These are phyloP conservation scores for Colletotrichum neosansevieriae DNA, from an alignment of 2,329 filamentous ascomycete genomes.

Conservation along the genomic window DNA sequence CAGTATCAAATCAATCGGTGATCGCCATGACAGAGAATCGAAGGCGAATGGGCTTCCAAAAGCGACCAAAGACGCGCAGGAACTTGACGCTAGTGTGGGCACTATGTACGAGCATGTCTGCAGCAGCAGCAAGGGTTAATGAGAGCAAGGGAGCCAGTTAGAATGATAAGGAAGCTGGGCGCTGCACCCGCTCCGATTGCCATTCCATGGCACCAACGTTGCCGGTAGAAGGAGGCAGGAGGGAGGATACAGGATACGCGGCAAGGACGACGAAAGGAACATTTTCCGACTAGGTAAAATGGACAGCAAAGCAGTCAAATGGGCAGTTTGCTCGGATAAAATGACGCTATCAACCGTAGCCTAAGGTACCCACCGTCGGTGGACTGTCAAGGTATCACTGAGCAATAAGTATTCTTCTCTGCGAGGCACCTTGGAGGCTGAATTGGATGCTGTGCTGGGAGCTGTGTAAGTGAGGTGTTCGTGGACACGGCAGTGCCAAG, in stretches of 20 bases:
- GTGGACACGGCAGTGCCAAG: conserved; percentile 11
- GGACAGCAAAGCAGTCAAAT: no score
- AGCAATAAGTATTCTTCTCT: no score
- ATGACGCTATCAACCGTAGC: no score
- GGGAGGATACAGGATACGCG: conserved; percentile 17
- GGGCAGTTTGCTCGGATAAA: no score
- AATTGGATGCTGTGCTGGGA: conserved; percentile 4
- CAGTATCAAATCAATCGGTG: conserved; percentile 30
- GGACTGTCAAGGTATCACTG: background rate
- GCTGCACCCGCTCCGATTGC: background rate
- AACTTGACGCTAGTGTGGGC: conserved; percentile 7
- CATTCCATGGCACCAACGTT: background rate
- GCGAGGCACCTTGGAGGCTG: conserved; percentile 1
- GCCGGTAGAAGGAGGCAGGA: no score
- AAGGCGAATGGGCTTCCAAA: conserved; percentile 12
- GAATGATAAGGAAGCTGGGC: conserved; percentile 14
- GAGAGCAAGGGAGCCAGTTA: conserved; percentile 1
- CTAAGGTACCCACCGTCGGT: conserved; percentile 1
- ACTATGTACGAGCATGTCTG: background rate
- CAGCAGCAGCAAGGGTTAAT: background rate
- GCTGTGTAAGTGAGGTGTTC: background rate
- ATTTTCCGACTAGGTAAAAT: background rate
- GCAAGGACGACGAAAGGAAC: conserved; percentile 2
- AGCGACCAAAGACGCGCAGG: background rate
- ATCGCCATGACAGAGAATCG: conserved; percentile 23